Evolutionary conservation across 192 early-diverging fungal species (phyloP), one percentile per base, ranked within the genome.

Genomic region (Backusella mclennaniae): DNA sequence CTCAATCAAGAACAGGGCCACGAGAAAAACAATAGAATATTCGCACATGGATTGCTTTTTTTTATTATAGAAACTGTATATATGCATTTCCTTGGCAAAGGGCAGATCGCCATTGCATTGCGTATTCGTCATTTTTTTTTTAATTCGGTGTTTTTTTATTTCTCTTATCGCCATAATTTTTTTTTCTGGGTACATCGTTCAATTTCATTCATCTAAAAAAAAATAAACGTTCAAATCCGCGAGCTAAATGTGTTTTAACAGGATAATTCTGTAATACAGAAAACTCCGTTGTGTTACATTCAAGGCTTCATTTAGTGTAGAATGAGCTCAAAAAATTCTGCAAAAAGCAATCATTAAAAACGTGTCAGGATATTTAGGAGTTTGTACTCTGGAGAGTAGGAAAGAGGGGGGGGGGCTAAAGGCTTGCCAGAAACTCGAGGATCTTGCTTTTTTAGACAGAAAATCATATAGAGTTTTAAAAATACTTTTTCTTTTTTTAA

Each of bases 291-390:
- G 56, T 63, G 29, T 63, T 63, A 63, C 56, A 63, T 63, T 63
- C 56, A 63, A 12, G 23, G 9, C 56, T 63, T 63, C 26, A 63
- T 63, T 63, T 63, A 63, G 56, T 63, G 56, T 63, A 8, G 23
- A 63, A 26, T 63, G 56, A 29, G 56, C 56, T 63, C 56, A 63
- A 63, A 63, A 63, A 63, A 29, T 63, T 63, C 56, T 63, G 56
- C 56, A 63, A 63, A 63, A 63, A 63, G 56, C n/a, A 63, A 63
- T 63, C 56, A 29, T 63, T 63, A 63, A 63, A 63, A 63, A 63
- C 56, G 56, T 63, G 56, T 63, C 23, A 29, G 9, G 56, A 63
- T 63, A 7, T 63, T 29, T 63, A 29, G 26, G 26, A 63, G 56
- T 63, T 29, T 63, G 56, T 63, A 63, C 56, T 63, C 23, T 63